Base-by-base conservation (phyloP, 371 early-diverging fungal genomes). In the Cladochytrium tenue region DNA sequence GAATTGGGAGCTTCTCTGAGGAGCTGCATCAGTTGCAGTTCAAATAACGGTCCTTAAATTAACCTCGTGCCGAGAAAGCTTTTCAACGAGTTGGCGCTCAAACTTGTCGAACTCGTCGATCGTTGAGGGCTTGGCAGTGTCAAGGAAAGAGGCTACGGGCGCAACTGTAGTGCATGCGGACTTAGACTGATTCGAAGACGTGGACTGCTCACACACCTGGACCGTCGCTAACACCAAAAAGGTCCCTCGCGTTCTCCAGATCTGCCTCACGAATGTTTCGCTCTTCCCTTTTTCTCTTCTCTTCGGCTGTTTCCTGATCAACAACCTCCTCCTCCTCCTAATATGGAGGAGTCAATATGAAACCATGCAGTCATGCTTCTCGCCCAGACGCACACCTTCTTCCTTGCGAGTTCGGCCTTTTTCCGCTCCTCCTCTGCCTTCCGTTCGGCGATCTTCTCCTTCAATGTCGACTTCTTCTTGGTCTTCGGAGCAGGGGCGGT, bases 41-140 rank as follows among this genome's bases (percentile, higher is more conserved):
- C 13, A 20, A 7, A 43, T 13, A 36, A 20, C n/a, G 17, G 35
- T 26, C 0, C 20, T 20, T 17, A 31, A 32, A 59, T 32, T 23
- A 81, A 90, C 92, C 81, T 90, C 88, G 70, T 87, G 81, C 53
- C 83, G 79, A 60, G 83, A 75, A 70, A 95, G 88, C 32, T 89
- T 81, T 23, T 88, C 88, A 30, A 88, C 83, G 57, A 94, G 70
- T 30, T 84, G 79, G 53, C 84, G 85, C 15, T 82, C 82, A 71
- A 89, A 95, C 60, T 87, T 85, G 70, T 89, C 91, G 68, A 94
- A 92, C 62, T 96, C 92, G 10, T 85, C 89, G 69, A 89, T 89
- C 20, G 91, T 90, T 75, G 87, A 88, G 27, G 94, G 96, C 65
- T 86, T 84, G 75, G 89, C 79, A 51, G 84, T 79, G 60, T 89